These are phyloP conservation scores for Adansonia grandidieri DNA, from an alignment of 441 rosid genomes.

Conservation along the genomic window DNA sequence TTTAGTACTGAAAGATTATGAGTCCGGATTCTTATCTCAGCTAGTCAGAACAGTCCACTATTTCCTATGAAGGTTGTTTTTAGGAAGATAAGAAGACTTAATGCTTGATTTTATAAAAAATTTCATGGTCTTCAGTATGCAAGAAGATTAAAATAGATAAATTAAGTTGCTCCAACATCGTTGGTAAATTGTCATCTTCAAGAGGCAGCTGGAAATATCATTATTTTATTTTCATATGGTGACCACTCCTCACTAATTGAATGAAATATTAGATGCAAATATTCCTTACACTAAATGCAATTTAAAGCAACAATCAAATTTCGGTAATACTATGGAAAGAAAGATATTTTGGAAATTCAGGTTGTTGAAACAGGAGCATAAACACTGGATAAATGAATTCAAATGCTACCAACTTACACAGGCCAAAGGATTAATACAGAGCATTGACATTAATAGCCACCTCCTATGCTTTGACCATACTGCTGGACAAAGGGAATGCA, in stretches of 20 bases:
- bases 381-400: not conserved
- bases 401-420: conserved; percentile 62
- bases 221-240: not conserved
- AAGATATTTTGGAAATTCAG: conserved; percentile 11
- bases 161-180: not conserved
- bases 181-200: not conserved
- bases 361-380: conserved; percentile 4
- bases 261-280: not conserved
- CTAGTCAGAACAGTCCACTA: not conserved
- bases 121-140: not conserved
- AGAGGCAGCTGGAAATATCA: not conserved
- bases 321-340: not conserved
- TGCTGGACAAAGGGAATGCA: conserved; percentile 97
- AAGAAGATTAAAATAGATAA: not conserved
- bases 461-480: conserved; percentile 95
- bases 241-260: not conserved
- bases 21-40: not conserved
- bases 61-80: not conserved
- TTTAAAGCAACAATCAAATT: conserved; percentile 1
- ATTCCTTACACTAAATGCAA: conserved; percentile 7
- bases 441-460: conserved; percentile 98
- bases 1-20: not conserved
- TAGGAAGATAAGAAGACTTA: not conserved
- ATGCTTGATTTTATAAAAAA: not conserved
- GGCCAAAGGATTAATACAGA: conserved; percentile 82